Evolutionary conservation across 2,329 filamentous ascomycete species (phyloP), one percentile per base, ranked within the genome.

Genomic region (Calonectria ilicicola): DNA sequence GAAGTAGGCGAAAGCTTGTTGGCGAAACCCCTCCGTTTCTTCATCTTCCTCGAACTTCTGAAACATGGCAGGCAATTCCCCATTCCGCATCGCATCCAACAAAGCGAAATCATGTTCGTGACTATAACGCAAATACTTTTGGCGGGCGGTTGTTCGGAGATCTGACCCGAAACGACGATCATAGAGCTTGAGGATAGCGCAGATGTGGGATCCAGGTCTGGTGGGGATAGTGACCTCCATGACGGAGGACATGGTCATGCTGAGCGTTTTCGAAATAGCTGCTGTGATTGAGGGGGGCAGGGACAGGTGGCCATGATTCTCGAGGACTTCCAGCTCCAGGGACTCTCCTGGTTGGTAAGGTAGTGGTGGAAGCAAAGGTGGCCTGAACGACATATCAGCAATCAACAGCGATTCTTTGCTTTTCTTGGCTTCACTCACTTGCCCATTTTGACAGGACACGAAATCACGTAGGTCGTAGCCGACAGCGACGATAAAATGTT

Each of bases 111-210:
- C 51, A 7, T 69, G 35, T 17, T 9, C 51, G 5, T 51, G 5
- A 46, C 19, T 44, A 23, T 40, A 44, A 32, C 49, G 51, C 9
- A 8, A 15, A 23, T 66, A 38, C 21, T 67, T 35, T 14, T 51
- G 27, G 2, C 17, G 1, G 15, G 27, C 10, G 1, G 15, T 2
- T 7, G 10, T 32, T 6, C 66, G 42, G 38, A 72, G 70, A 42
- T 56, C 17, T 15, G 5, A n/a, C 5, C 66, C 66, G 32, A 69
- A 67, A 15, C 66, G 70, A 63, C 51, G 70, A 10, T 69, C 66
- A 32, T 69, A 67, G 44, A 72, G 66, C 29, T 72, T 69, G n/a
- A 69, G 66, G 6, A 67, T 32, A 1, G 70, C 64, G 76, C 74
- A 74, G 65, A 42, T 12, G 6, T 29, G 19, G 15, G 40, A 38